Evolutionary conservation across 1,139 yeast genomes (phyloP), one percentile per base, ranked within the genome.

Genomic region (Suhomyces chickasaworum): DNA sequence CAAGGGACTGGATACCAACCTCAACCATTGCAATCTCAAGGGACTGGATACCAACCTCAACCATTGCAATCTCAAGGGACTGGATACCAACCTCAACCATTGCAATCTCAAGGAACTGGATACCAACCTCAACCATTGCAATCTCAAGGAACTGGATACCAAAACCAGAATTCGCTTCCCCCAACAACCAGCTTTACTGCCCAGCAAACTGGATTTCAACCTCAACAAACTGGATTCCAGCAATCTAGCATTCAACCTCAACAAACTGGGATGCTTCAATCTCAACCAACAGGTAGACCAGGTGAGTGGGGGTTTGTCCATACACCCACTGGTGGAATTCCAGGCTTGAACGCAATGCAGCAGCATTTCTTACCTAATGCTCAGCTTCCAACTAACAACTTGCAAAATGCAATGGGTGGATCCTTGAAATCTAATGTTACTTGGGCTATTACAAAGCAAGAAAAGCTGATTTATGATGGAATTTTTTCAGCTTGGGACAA

Each of bases 401-500:
- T 80, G 49, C 81, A 75, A 51, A 69, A 66, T 49, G 75, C 65
- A 4, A 77, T 80, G 83, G 84, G 83, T 23, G 81, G 81, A 3
- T 60, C 70, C 4, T 63, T 70, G 54, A 72, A 73, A 45, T 61
- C 71, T n/a, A 77, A 79, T 53, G 83, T 80, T 22, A 74, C 80
- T 4, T 80, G 93, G 91, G 84, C 93, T 23, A 84, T 91, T 60
- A 79, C 95, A 40, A 84, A 85, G 57, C 93, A 89, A 57, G 99
- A 93, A 61, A 91, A 90, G 63, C 78, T 77, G 50, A 81, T 90
- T 46, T 91, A 90, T 66, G 97, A 90, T 61, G 87, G 86, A 43
- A 87, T 91, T 49, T 93, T 91, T 66, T 76, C 76, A 45, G 95
- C 95, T 37, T 91, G 96, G 90, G 97, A 91, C 63, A 73, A 81